These are phyloP conservation scores for Penicillium oxalicum DNA, from an alignment of 2,329 filamentous ascomycete genomes.

Conservation along the genomic window DNA sequence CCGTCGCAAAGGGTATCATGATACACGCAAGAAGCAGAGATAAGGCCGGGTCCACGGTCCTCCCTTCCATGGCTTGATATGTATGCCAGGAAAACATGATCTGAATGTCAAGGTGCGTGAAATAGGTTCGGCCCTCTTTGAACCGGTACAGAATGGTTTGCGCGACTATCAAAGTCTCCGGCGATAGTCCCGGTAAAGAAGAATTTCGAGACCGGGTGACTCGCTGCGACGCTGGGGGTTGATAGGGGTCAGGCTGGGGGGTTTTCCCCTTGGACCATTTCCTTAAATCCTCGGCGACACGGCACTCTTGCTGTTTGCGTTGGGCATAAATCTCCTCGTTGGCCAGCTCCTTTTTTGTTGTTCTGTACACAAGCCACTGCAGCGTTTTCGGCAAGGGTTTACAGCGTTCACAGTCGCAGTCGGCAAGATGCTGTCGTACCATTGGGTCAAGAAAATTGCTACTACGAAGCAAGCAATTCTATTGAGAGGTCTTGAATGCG, in stretches of 20 bases:
- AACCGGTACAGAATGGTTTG: background rate
- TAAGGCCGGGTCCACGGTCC: background rate
- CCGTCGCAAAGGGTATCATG: background rate
- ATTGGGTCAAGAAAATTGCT: background rate
- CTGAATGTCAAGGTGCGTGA: background rate
- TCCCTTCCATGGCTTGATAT: background rate
- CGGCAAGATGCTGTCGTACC: background rate
- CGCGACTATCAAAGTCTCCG: background rate
- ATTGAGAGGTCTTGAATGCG: no score
- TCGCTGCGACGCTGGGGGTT: background rate
- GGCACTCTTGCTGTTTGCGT: background rate
- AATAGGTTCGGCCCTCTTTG: background rate
- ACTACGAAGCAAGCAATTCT: no score
- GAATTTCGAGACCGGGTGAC: background rate
- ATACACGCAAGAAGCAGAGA: background rate
- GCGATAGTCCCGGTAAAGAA: background rate
- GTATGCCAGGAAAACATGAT: background rate
- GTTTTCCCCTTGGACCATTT: background rate
- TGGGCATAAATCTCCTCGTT: background rate
- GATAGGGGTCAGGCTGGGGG: background rate
- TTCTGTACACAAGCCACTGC: background rate
- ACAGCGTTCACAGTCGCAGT: conserved; percentile 1
- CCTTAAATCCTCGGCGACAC: background rate
- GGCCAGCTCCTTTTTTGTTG: background rate
- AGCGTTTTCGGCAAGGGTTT: background rate